Percentiles rank a stretch among this genome's conserved stretches.
Conservation (phyloP, 345 rosid genomes). For the Tarenaya hassleriana region DNA sequence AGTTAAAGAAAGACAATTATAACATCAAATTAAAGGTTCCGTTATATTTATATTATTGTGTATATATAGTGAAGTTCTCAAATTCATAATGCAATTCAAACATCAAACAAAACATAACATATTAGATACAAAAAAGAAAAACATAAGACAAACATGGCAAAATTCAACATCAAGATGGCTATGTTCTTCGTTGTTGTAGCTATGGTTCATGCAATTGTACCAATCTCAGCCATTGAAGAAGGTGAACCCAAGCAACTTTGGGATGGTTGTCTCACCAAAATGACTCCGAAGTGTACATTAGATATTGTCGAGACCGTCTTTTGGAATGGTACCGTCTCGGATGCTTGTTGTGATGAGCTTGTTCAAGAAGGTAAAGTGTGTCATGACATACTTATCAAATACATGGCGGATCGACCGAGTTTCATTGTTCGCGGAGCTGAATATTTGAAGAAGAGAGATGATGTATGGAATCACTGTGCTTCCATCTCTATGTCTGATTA, state of each 20-base stretch:
- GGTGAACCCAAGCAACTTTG: not conserved
- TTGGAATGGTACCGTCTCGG: not conserved
- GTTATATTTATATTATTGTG: no score
- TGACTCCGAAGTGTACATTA: not conserved
- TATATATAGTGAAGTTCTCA: no score
- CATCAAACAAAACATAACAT: no score
- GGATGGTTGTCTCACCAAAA: not conserved
- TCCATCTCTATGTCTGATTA: not conserved
- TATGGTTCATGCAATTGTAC: not conserved
- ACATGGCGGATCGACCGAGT: not conserved
- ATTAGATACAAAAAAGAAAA: no score
- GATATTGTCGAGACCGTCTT: not conserved
- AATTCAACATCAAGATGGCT: not conserved
- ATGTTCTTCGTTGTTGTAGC: no score
- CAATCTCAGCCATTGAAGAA: not conserved
- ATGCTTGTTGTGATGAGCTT: not conserved
- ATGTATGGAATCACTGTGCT: not conserved
- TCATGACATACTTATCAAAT: not conserved
- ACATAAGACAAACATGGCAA: no score
- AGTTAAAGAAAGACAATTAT: no score
- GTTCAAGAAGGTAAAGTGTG: not conserved
- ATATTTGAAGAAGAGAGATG: conserved; percentile 3
- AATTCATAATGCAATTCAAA: no score
- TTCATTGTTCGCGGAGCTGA: no score
- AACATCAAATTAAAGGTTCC: no score